These are phyloP conservation scores for Colletotrichum euphorbiae DNA, from an alignment of 2,329 filamentous ascomycete species.

Conservation along the genomic window DNA sequence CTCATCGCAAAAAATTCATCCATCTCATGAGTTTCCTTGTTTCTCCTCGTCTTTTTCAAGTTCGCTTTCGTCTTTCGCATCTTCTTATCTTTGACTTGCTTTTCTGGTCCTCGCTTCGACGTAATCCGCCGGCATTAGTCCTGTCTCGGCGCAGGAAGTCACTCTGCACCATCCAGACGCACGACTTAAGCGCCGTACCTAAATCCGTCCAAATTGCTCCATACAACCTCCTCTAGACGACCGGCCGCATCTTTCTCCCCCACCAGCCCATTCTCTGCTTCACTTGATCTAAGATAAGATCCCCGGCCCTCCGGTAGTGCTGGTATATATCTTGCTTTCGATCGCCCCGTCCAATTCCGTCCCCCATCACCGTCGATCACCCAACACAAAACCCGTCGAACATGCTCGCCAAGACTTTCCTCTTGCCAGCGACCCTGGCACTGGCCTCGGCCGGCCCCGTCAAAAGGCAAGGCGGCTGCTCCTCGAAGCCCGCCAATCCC, in stretches of 20 bases:
- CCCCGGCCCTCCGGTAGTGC: constrained; percentile 27
- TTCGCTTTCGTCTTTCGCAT: neutral
- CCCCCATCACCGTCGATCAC: constrained; percentile 16
- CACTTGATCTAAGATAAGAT: constrained; percentile 36
- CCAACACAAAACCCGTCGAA: constrained; percentile 13
- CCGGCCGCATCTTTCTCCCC: constrained; percentile 24
- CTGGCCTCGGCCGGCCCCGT: constrained; percentile 48
- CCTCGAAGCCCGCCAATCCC: constrained; percentile 42
- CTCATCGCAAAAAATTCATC: constrained; percentile 17
- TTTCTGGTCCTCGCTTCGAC: constrained; percentile 16
- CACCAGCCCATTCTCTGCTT: constrained; percentile 8
- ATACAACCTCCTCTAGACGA: constrained; percentile 25
- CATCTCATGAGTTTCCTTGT: constrained; percentile 11
- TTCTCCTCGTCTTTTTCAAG: neutral
- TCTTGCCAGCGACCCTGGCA: constrained; percentile 50
- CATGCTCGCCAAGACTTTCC: constrained; percentile 47
- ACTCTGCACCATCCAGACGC: constrained; percentile 11
- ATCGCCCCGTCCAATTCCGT: neutral
- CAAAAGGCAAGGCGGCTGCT: constrained; percentile 39
- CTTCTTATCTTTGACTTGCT: neutral
- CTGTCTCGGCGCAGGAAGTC: constrained; percentile 28
- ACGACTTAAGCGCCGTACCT: constrained; percentile 39
- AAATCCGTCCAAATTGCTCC: constrained; percentile 34
- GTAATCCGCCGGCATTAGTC: constrained; percentile 31
- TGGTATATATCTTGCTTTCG: constrained; percentile 28